Percentiles rank a stretch among this genome's conserved stretches.
phyloP scores from a whole-genome alignment of 2,329 filamentous ascomycete species.

The Periconia digitata region DNA sequence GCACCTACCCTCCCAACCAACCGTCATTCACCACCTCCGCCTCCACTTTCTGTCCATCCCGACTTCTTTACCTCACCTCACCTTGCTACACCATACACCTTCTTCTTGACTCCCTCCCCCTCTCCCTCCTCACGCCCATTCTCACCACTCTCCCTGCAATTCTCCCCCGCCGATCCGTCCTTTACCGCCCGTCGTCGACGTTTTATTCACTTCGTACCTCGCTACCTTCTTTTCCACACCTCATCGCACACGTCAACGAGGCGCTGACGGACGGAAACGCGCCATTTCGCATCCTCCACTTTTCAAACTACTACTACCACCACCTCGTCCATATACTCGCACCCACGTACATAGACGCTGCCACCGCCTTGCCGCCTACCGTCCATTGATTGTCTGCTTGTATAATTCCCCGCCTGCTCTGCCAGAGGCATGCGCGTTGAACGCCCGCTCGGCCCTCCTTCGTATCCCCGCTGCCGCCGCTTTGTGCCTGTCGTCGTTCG shows the following conservation, averaged over 20 bases:
- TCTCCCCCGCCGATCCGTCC: not conserved
- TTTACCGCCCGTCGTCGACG: not conserved
- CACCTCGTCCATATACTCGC: not conserved
- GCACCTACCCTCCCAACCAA: not conserved
- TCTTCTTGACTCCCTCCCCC: no score
- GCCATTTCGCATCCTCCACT: not conserved
- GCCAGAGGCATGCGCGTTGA: not conserved
- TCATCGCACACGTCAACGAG: not conserved
- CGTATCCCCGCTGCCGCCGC: not conserved
- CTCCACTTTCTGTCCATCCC: no score
- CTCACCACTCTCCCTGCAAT: no score
- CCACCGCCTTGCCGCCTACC: not conserved
- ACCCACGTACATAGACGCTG: not conserved
- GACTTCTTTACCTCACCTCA: no score
- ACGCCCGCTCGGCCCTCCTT: not conserved
- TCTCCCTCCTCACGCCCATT: no score
- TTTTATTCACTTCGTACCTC: constrained; percentile 1
- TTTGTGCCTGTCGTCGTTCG: not conserved
- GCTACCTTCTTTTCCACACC: not conserved
- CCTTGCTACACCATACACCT: no score
- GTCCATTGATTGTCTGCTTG: not conserved
- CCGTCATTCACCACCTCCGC: not conserved
- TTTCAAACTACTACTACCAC: no score
- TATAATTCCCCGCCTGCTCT: not conserved
- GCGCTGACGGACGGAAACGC: not conserved